Base-by-base conservation (phyloP, 306 rosid genomes). In the Quercus rubra region DNA sequence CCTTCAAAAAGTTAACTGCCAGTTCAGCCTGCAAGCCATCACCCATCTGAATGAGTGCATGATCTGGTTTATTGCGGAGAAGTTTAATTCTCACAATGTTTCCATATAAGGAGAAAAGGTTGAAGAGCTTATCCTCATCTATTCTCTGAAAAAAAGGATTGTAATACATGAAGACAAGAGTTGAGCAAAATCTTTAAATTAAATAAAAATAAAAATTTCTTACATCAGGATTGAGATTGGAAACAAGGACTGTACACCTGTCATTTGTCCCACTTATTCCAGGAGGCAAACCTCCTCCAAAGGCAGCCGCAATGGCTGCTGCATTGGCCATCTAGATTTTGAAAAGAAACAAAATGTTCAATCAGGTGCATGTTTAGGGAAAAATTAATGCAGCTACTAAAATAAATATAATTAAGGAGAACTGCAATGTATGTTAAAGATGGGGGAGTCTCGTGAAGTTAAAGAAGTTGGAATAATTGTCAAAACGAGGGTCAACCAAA, bases 21-120 rank as follows among this genome's bases (percentile, higher is more conserved):
- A 96, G 76, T 87, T 96, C 99, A 66, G 98, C 94, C 81, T 96
- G 99, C 77, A 96, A 96, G 76, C 99, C 99, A 85, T 96, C 99
- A 27, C 98, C 98, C 99, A 96, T 96, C 86, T 96, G 97, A 62
- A 96, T 84, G 54, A 96, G 99, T 51, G 98, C 99, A 77, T 96
- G 98, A 86, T 96, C 99, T 21, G 99, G 96, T 81, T 96, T 96
- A 80, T 96, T 96, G 30, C 97, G 89, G 78, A 96, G 97, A 74
- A 96, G 92, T 90, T 93, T 96, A 59, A 96, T 90, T 81, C 99
- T 90, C 72, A 90, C 92, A 82, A 96, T 96, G 90, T 96, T 96
- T 52, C 99, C 99, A 72, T 96, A 96, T 73, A 96, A 89, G 81
- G 99, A 96, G 86, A 96, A 93, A 87, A 96, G 83, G 89, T 96